Evolutionary conservation across 495 filamentous ascomycete genomes (phyloP).

Genomic region (Talaromyces stipitatus): DNA sequence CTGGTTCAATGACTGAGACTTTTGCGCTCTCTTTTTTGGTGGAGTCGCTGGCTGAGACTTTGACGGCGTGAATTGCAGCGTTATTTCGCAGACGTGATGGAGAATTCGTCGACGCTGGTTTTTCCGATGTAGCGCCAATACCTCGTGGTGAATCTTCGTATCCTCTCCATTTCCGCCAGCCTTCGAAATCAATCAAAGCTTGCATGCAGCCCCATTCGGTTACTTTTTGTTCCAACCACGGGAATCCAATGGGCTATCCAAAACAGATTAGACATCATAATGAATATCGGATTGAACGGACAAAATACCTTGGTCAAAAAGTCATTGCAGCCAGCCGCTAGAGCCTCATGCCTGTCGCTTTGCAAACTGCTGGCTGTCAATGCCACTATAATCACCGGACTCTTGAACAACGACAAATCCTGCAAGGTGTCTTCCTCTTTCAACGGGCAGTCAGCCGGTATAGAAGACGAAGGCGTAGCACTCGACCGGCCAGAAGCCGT

Average conservation of each 20-base stretch:
- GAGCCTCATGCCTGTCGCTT: slow-evolving; percentile 87
- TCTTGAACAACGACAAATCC: slow-evolving; percentile 73
- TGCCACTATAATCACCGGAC: slow-evolving; percentile 94
- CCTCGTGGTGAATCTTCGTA: slow-evolving; percentile 40
- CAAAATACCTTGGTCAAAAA: slow-evolving; percentile 88
- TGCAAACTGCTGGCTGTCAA: slow-evolving; percentile 89
- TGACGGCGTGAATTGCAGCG: background rate
- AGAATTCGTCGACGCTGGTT: background rate
- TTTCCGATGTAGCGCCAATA: background rate
- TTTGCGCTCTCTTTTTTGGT: background rate
- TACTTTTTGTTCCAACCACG: slow-evolving; percentile 94
- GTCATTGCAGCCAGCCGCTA: slow-evolving; percentile 96
- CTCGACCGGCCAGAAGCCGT: slow-evolving; percentile 33
- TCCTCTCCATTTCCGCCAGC: slow-evolving; percentile 96
- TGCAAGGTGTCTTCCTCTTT: slow-evolving; percentile 57
- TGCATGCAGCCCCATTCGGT: slow-evolving; percentile 99
- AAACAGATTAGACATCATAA: slow-evolving; percentile 8
- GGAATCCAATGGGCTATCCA: slow-evolving; percentile 83
- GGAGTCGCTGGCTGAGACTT: background rate
- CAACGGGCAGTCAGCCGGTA: slow-evolving; percentile 9
- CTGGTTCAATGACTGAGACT: slow-evolving; percentile 3
- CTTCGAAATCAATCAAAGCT: slow-evolving; percentile 96
- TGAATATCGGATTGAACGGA: background rate
- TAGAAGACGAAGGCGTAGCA: slow-evolving; percentile 21
- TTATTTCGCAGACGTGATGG: background rate